phyloP scores from a whole-genome alignment of 129 eudicot species.

The Flaveria sonorensis region DNA sequence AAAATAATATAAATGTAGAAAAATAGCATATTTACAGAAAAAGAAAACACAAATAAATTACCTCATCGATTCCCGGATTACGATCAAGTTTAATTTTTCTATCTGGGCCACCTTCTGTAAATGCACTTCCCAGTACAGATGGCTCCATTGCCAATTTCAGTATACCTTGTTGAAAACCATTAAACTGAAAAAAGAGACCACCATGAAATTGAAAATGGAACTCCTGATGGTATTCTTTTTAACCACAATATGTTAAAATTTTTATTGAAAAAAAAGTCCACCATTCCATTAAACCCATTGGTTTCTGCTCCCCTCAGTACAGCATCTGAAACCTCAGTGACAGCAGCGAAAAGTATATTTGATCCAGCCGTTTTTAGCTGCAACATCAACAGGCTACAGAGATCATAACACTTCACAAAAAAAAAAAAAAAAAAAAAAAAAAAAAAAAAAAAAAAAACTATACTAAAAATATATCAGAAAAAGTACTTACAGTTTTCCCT shows the following conservation, averaged over 20 bases:
- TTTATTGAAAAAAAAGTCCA: constrained; percentile 22
- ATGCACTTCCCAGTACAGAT: constrained; percentile 79
- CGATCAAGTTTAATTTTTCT: constrained; percentile 89
- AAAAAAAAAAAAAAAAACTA: background rate
- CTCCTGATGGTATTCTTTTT: background rate
- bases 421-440: background rate
- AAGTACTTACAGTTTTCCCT: constrained; percentile 81
- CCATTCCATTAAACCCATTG: constrained; percentile 91
- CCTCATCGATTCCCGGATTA: constrained; percentile 97
- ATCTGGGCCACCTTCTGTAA: constrained; percentile 98
- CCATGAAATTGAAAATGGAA: constrained; percentile 2
- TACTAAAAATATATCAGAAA: background rate
- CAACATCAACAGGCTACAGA: constrained; percentile 33
- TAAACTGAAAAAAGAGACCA: constrained; percentile 47
- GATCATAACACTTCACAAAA: constrained; percentile 17
- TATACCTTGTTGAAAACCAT: constrained; percentile 91
- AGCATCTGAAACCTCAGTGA: constrained; percentile 90
- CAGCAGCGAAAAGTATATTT: constrained; percentile 81
- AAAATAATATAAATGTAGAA: constrained; percentile 13
- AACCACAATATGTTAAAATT: background rate
- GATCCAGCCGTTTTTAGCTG: constrained; percentile 93
- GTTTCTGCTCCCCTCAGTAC: constrained; percentile 95
- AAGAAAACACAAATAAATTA: constrained; percentile 21
- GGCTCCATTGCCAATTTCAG: constrained; percentile 98
- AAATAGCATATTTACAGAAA: background rate